phyloP scores from a whole-genome alignment of 1,284 basidiomycete species.

The Caloboletus inedulis region DNA sequence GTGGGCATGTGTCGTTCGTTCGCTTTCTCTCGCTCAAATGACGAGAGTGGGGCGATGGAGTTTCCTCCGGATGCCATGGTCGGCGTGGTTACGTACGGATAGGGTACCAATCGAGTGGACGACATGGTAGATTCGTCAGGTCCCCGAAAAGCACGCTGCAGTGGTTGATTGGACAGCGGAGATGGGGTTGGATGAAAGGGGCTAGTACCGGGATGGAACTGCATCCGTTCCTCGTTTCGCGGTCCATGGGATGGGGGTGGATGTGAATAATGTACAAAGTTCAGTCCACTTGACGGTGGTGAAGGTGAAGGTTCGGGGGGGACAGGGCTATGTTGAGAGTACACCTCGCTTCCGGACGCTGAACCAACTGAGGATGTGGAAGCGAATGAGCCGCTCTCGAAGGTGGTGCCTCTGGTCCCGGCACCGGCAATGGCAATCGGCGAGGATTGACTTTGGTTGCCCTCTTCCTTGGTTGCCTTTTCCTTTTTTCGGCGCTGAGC shows the following conservation, averaged over 20 bases:
- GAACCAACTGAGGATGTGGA: constrained; percentile 50
- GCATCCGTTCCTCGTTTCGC: constrained; percentile 30
- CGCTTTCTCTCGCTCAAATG: constrained; percentile 52
- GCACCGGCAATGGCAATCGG: constrained; percentile 39
- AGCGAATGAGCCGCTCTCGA: constrained; percentile 48
- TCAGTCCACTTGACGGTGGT: constrained; percentile 49
- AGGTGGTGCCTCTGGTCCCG: constrained; percentile 37
- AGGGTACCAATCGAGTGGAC: constrained; percentile 28
- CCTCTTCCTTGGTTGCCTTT: constrained; percentile 36
- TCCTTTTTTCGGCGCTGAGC: constrained; percentile 47
- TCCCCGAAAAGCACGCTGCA: constrained; percentile 32
- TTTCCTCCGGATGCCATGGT: constrained; percentile 23
- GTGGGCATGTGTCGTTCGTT: constrained; percentile 34
- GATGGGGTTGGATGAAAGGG: constrained; percentile 39
- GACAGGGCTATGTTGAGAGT: constrained; percentile 44
- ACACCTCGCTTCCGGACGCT: constrained; percentile 53
- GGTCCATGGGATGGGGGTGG: constrained; percentile 27
- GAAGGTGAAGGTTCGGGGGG: constrained; percentile 54
- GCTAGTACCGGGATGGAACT: constrained; percentile 18
- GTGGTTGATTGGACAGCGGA: constrained; percentile 42
- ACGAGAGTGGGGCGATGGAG: constrained; percentile 38
- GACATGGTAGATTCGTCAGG: constrained; percentile 22
- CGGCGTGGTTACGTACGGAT: constrained; percentile 35
- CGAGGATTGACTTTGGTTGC: constrained; percentile 34
- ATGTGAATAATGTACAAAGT: constrained; percentile 52